Conservation (phyloP, 2,329 filamentous ascomycete genomes). For the Fusarium ramigenum region DNA sequence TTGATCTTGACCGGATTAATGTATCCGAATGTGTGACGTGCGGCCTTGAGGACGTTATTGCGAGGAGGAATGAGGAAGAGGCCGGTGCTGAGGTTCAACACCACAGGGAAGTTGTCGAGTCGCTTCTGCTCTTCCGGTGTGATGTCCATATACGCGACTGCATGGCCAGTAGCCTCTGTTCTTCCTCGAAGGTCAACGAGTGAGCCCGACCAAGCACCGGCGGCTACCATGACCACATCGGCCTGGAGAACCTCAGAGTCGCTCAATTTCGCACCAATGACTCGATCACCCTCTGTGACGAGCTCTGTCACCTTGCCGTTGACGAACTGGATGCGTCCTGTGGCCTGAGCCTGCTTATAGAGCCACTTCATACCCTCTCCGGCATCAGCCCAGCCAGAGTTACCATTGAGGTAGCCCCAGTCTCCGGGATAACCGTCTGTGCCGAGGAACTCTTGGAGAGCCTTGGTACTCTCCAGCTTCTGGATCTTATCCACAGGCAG, state of each 20-base stretch:
- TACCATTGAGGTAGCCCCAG: slow-evolving; percentile 78
- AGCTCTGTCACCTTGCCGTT: slow-evolving; percentile 59
- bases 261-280: slow-evolving; percentile 63
- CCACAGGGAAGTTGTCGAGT: slow-evolving; percentile 73
- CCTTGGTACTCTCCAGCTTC: slow-evolving; percentile 55
- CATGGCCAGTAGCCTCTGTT: slow-evolving; percentile 83
- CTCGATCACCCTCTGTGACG: slow-evolving; percentile 49
- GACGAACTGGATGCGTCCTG: slow-evolving; percentile 65
- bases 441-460: slow-evolving; percentile 56
- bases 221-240: slow-evolving; percentile 80
- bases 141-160: slow-evolving; percentile 80
- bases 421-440: slow-evolving; percentile 65
- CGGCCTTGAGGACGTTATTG: slow-evolving; percentile 71
- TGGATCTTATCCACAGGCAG: slow-evolving; percentile 52
- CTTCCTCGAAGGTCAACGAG: slow-evolving; percentile 82
- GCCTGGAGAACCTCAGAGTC: slow-evolving; percentile 58
- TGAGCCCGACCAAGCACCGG: slow-evolving; percentile 85
- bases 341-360: slow-evolving; percentile 61
- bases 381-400: slow-evolving; percentile 84
- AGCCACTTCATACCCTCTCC: slow-evolving; percentile 74
- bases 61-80: slow-evolving; percentile 79
- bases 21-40: slow-evolving; percentile 76
- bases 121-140: slow-evolving; percentile 73
- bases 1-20: slow-evolving; percentile 58
- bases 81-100: slow-evolving; percentile 76